Percentiles rank a stretch among this genome's conserved stretches.
Evolutionary conservation across 371 early-diverging fungal species (phyloP).

Genomic region (Mucor velutinosus): DNA sequence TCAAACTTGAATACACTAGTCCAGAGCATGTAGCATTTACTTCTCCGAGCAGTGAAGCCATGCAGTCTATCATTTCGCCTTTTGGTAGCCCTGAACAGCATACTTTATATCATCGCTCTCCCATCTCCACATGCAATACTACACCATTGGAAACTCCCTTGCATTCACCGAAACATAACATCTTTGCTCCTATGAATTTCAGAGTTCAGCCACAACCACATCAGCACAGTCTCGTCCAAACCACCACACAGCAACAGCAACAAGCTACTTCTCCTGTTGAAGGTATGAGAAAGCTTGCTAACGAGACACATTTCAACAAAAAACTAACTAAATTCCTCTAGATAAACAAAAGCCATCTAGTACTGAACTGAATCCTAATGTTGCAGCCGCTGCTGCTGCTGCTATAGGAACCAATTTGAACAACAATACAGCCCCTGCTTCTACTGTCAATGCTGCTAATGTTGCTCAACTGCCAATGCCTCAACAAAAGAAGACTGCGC

Average conservation of each 20-base stretch:
- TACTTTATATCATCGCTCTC: not conserved
- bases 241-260: not conserved
- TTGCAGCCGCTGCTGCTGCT: not conserved
- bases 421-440: not conserved
- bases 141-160: conserved; percentile 16
- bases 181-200: conserved; percentile 1
- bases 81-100: conserved; percentile 23
- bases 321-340: not conserved
- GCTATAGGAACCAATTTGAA: not conserved
- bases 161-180: conserved; percentile 18
- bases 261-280: not conserved
- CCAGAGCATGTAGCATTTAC: conserved; percentile 1
- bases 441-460: not conserved
- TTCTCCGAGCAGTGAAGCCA: conserved; percentile 16
- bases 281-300: not conserved
- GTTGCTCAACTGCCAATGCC: conserved; percentile 25
- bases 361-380: not conserved
- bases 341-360: not conserved
- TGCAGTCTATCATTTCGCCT: conserved; percentile 6
- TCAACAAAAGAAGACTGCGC: conserved; percentile 86
- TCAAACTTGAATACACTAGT: conserved; percentile 9
- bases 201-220: not conserved
- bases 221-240: not conserved
- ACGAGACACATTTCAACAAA: not conserved
- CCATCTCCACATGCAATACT: conserved; percentile 1